phyloP scores from a whole-genome alignment of 2,329 filamentous ascomycete species.

The Macrophomina phaseolina region DNA sequence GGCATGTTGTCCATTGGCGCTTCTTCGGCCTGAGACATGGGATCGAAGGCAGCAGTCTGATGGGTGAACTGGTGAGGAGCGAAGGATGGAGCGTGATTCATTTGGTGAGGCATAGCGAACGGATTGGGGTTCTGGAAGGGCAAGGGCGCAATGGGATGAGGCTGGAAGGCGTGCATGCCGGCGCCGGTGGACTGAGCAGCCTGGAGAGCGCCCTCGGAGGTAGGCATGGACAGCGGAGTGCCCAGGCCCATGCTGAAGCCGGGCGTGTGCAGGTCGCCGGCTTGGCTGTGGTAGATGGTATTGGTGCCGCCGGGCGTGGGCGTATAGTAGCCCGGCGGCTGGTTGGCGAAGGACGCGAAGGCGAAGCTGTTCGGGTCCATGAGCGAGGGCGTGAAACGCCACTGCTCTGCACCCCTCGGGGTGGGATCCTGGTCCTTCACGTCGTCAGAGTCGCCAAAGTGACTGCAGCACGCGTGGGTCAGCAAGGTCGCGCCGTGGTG shows the following conservation, averaged over 20 bases:
- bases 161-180: conserved; percentile 69
- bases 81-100: conserved; percentile 58
- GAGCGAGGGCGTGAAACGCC: conserved; percentile 87
- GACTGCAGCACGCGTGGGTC: conserved; percentile 39
- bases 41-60: conserved; percentile 79
- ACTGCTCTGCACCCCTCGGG: conserved; percentile 78
- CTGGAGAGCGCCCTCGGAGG: conserved; percentile 69
- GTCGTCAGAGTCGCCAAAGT: conserved; percentile 54
- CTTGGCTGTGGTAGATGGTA: conserved; percentile 80
- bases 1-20: conserved; percentile 66
- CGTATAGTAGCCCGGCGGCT: conserved; percentile 83
- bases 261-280: conserved; percentile 86
- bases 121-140: conserved; percentile 70
- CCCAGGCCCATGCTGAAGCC: conserved; percentile 74
- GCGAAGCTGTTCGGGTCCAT: conserved; percentile 84
- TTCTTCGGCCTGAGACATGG: conserved; percentile 73
- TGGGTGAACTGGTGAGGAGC: conserved; percentile 82
- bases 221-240: conserved; percentile 82
- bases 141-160: conserved; percentile 43
- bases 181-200: conserved; percentile 58
- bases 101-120: conserved; percentile 63
- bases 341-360: conserved; percentile 79
- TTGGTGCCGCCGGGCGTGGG: conserved; percentile 83
- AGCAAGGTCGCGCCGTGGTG: conserved; percentile 14
- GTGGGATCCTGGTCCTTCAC: conserved; percentile 83